Evolutionary conservation across 202 grass and related monocot species (phyloP).

Genomic region (Musa balbisiana): DNA sequence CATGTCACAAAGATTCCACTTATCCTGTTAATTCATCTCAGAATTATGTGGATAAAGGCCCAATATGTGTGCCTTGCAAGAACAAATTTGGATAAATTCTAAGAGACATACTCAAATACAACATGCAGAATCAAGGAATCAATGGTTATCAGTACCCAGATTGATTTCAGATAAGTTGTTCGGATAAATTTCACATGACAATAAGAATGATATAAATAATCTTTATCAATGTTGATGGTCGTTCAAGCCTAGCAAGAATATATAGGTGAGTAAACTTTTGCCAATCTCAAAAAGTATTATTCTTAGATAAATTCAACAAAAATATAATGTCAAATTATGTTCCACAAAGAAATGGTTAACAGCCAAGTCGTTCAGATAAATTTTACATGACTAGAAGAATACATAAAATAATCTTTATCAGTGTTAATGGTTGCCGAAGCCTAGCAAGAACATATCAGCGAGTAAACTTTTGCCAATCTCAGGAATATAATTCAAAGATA

Average conservation of each 20-base stretch:
- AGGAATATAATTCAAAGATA: not conserved
- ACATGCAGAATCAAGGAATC: no score
- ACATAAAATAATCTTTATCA: not conserved
- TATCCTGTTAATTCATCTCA: no score
- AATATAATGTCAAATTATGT: not conserved
- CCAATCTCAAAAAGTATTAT: not conserved
- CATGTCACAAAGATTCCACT: no score
- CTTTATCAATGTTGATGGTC: not conserved
- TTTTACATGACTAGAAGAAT: no score
- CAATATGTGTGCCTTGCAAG: no score
- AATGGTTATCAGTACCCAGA: no score
- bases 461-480: not conserved
- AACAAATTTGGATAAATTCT: no score
- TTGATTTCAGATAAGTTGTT: no score
- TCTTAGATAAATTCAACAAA: not conserved
- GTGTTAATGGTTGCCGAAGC: not conserved
- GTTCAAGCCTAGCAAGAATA: not conserved
- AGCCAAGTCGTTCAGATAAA: no score
- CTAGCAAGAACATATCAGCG: not conserved
- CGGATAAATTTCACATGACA: no score
- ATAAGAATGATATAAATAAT: not conserved
- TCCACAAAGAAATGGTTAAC: not conserved
- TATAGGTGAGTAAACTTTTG: not conserved
- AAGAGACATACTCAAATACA: no score
- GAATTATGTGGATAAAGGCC: no score